A percentile compares a stretch with the other conserved stretches of the same genome.
Conservation (phyloP, 2,329 filamentous ascomycete species). For the Cladorrhinum sp. region DNA sequence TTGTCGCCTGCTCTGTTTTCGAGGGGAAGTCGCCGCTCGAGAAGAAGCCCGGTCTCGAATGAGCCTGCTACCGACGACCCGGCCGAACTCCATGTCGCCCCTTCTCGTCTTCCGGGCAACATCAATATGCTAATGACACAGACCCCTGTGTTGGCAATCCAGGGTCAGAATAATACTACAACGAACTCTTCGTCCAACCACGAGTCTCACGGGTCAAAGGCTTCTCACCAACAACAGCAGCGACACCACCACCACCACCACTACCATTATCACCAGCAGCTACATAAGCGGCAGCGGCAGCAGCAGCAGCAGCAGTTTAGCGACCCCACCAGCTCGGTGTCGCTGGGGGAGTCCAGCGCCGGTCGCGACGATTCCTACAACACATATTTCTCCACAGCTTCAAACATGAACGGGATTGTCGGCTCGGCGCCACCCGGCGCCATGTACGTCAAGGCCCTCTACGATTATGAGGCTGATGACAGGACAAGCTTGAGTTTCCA, state of each 20-base stretch:
- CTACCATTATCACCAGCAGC: background rate
- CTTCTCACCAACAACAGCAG: constrained; percentile 13
- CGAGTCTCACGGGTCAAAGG: constrained; percentile 24
- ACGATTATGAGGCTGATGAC: constrained; percentile 98
- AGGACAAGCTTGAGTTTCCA: constrained; percentile 95
- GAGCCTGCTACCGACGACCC: background rate
- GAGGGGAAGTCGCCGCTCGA: background rate
- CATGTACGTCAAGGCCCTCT: constrained; percentile 92
- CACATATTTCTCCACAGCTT: constrained; percentile 25
- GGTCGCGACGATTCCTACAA: constrained; percentile 30
- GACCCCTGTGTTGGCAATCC: constrained; percentile 45
- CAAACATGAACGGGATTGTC: constrained; percentile 59
- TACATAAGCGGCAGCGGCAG: background rate
- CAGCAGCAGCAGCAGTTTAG: constrained; percentile 5
- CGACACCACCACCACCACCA: constrained; percentile 2
- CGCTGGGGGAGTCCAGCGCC: constrained; percentile 33
- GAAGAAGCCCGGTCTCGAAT: constrained; percentile 2
- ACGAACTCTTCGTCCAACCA: constrained; percentile 33
- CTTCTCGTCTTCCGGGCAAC: constrained; percentile 19
- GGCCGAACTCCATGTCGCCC: constrained; percentile 17
- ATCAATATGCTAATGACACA: constrained; percentile 54
- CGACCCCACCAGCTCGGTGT: constrained; percentile 33
- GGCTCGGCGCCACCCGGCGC: constrained; percentile 60
- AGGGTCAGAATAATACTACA: constrained; percentile 40
- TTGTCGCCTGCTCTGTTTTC: background rate